Evolutionary conservation across 495 filamentous ascomycete genomes (phyloP).

Genomic region (Hypoxylon intermedium): DNA sequence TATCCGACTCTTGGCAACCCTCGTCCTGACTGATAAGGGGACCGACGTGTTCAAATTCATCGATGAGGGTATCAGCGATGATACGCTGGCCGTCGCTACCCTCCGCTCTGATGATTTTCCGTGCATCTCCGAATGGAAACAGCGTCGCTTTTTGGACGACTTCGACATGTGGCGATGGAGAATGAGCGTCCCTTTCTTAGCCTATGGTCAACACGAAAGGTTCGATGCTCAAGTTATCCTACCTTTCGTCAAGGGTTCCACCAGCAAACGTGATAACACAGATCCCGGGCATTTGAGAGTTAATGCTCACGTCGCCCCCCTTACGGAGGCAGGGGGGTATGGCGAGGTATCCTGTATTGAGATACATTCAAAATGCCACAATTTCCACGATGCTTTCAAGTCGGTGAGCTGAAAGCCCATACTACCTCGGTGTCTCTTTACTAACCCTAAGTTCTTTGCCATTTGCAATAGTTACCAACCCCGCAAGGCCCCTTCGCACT

Average conservation of each 20-base stretch:
- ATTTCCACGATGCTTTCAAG: background rate
- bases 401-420: background rate
- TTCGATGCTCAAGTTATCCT: slow-evolving; percentile 1
- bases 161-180: slow-evolving; percentile 15
- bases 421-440: too few species aligned
- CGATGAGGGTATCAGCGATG: slow-evolving; percentile 2
- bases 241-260: background rate
- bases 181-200: slow-evolving; percentile 12
- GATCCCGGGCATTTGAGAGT: background rate
- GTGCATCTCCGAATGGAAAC: background rate
- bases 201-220: background rate
- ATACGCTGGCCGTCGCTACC: background rate
- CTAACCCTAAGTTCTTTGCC: background rate
- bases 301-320: background rate
- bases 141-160: background rate
- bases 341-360: slow-evolving; percentile 6
- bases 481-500: slow-evolving; percentile 12
- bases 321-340: slow-evolving; percentile 8
- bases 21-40: slow-evolving; percentile 4
- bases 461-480: background rate
- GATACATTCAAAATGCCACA: slow-evolving; percentile 9
- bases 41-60: slow-evolving; percentile 15
- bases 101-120: background rate
- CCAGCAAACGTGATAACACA: too few species aligned
- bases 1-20: slow-evolving; percentile 12